Evolutionary conservation across 345 rosid genomes (phyloP).

Genomic region (Carallia brachiata): DNA sequence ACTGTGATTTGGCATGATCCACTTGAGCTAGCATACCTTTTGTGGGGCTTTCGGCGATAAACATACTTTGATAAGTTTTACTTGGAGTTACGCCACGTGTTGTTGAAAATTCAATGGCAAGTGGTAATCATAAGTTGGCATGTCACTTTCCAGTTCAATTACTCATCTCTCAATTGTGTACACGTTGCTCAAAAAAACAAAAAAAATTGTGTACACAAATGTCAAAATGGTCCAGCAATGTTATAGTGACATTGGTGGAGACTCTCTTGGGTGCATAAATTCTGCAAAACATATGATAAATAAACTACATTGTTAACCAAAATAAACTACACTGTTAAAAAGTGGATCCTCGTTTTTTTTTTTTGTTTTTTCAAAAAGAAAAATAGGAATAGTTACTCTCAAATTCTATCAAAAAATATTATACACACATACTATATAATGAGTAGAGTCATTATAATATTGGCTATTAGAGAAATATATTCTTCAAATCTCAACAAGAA

Average conservation of each 20-base stretch:
- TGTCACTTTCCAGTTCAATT: conserved; percentile 12
- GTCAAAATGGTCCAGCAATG: conserved; percentile 17
- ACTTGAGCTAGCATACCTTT: neutral
- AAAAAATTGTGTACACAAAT: neutral
- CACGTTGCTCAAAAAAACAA: too few species aligned
- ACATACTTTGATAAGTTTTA: conserved; percentile 2
- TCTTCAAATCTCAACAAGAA: too few species aligned
- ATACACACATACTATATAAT: too few species aligned
- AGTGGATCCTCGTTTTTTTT: too few species aligned
- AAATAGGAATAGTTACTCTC: too few species aligned
- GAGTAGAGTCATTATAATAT: too few species aligned
- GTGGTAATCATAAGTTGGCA: conserved; percentile 13
- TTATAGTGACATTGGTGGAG: neutral
- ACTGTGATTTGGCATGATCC: conserved; percentile 5
- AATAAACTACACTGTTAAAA: too few species aligned
- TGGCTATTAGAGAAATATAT: too few species aligned
- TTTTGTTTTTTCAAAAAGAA: too few species aligned
- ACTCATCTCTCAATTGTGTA: neutral
- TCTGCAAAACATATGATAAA: neutral
- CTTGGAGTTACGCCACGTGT: conserved; percentile 2
- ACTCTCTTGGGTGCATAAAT: neutral
- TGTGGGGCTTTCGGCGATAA: neutral
- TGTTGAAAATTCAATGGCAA: neutral
- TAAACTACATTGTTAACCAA: too few species aligned
- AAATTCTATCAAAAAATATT: too few species aligned